Base-by-base conservation (phyloP, 768 basidiomycete species). In the Naganishia kalamii region DNA sequence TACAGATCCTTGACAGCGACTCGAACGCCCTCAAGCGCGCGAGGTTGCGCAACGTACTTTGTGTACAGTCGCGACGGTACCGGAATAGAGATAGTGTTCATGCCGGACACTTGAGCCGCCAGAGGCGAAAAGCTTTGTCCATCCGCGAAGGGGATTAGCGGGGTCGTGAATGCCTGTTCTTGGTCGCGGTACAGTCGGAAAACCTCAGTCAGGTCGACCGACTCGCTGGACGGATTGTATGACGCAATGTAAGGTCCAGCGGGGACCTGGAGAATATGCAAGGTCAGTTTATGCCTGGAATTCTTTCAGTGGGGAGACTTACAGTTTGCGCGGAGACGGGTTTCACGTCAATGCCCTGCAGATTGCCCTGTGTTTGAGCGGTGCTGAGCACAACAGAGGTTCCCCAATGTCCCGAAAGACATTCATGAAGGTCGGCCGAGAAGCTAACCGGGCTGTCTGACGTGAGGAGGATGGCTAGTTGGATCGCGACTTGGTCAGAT, bases 1-100 rank as follows among this genome's bases (percentile, higher is more conserved):
- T 76, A 80, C 64, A 81, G 78, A 69, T 81, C 81, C 78, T 84
- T 85, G 49, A 84, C 79, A 3, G 75, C 83, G 60, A 85, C 80
- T 4, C 83, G 83, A 17, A 74, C 73, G 40, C 84, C 83, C 1
- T 81, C 76, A 59, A 84, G 78, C 5, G 72, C 79, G 48, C 77
- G 71, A n/a, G 74, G 68, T 21, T 49, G 54, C 23, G 70, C 6
- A 7, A 66, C 21, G 54, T 68, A 37, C 2, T 48, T 49, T 63
- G 77, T 77, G 62, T 81, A 80, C 1, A 84, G 69, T 3, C 83
- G 80, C 0, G 84, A 84, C 0, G 84, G 84, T 2, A 84, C 80
- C 17, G 82, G 82, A 40, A 85, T 81, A 65, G 70, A 69, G 15
- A 73, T 47, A 0, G 70, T 71, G 68, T 70, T 71, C 49, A 73